Evolutionary conservation across 2,329 filamentous ascomycete species (phyloP), one percentile per base, ranked within the genome.

Genomic region (Sporothrix variecibatus): DNA sequence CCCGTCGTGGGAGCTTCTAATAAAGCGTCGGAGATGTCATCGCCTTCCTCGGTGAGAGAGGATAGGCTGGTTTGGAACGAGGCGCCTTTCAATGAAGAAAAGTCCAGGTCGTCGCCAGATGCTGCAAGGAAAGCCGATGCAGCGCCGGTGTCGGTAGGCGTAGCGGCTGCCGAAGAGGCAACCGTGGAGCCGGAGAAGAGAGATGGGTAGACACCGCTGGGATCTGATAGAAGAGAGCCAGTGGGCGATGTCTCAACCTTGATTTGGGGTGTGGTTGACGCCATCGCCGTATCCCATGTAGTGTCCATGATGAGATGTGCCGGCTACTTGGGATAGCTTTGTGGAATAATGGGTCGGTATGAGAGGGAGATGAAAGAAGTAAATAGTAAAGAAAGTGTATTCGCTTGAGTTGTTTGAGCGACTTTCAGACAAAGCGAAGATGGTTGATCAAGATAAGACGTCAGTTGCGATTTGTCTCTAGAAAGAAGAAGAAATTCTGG

Each of bases 191-290:
- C 88, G 85, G 70, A 34, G 53, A 74, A 75, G 3, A 73, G 40
- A 9, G 76, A 84, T 83, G 74, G 53, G 28, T 65, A 75, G 20
- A 40, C 28, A 11, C 72, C 64, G 46, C 23, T 65, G 2, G 87
- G 85, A 0, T 84, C 81, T 2, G 87, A 88, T 51, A 88, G 80
- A 62, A 88, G 83, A 5, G 87, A 88, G 80, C 89, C 87, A 79
- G 85, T 81, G 2, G 87, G 87, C 56, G 87, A 89, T 74, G 83
- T 78, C 81, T 89, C 86, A 77, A 87, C 84, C 81, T 89, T 88
- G 80, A 86, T 79, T 75, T 82, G 79, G 51, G 86, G 83, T 74
- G 85, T 83, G 17, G 79, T 78, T 68, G 82, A 51, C n/a, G 74
- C 26, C 2, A 62, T 31, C 6, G 62, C 17, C 7, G 70, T n/a